Percentiles rank a stretch among this genome's conserved stretches.
Conservation (phyloP, 371 early-diverging fungal genomes). For the Coemansia linderi region DNA sequence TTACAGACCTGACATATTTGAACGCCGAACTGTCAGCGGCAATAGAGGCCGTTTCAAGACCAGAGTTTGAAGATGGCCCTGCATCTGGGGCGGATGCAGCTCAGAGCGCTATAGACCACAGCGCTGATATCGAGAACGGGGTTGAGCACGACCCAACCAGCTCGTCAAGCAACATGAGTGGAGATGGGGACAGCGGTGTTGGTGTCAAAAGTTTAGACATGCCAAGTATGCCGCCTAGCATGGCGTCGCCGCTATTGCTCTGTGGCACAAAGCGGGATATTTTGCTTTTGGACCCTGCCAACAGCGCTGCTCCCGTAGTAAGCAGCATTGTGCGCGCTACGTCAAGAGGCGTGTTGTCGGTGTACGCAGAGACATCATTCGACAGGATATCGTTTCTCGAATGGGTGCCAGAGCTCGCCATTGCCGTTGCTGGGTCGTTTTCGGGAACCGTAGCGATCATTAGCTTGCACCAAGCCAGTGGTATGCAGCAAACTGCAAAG, state of each 20-base stretch:
- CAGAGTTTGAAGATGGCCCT: neutral
- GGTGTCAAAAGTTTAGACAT: neutral
- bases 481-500: neutral
- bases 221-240: neutral
- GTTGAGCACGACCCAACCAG: neutral
- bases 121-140: constrained; percentile 34
- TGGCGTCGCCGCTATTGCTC: constrained; percentile 29
- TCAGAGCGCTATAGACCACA: constrained; percentile 4
- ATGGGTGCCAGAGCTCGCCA: constrained; percentile 43
- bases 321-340: constrained; percentile 19
- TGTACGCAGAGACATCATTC: constrained; percentile 17
- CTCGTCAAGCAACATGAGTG: neutral
- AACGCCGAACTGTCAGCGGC: neutral
- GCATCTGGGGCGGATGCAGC: neutral
- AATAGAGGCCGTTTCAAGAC: neutral
- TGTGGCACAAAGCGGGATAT: constrained; percentile 37
- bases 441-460: constrained; percentile 31
- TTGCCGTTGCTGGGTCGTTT: constrained; percentile 31
- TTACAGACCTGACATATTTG: neutral
- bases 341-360: constrained; percentile 14
- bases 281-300: constrained; percentile 37
- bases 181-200: neutral
- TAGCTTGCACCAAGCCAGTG: neutral
- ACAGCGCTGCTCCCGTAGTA: constrained; percentile 15
- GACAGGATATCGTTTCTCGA: constrained; percentile 44